Base-by-base conservation (phyloP, 768 basidiomycete species). In the Trametes gibbosa region DNA sequence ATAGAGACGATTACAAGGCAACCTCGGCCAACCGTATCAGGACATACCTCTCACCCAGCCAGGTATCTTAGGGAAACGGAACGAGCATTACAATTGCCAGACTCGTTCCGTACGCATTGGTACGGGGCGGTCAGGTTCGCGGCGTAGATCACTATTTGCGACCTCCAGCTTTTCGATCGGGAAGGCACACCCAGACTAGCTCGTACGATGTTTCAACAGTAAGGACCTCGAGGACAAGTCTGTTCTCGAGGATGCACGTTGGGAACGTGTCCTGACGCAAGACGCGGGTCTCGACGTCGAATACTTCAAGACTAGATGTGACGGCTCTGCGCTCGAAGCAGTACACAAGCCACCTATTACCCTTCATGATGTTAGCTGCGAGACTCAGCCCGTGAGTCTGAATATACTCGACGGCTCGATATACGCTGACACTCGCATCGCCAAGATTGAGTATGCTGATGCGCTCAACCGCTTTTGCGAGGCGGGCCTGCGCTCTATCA, bases 401-500 rank as follows among this genome's bases (percentile, higher is more conserved):
- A 10, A n/a, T 6, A 5, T 13, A 14, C 4, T n/a, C 3, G 16
- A 21, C 13, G 13, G 17, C 13, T 17, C 37, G 4, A 17, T 46
- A 4, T 24, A 4, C 19, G 17, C 14, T n/a, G 13, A 9, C 4
- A 16, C 19, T n/a, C 25, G 37, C 46, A 10, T n/a, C 21, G 3
- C 23, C 3, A 61, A 86, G 82, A 77, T 76, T 59, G 75, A 79
- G 0, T 65, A 66, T 7, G 63, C 66, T 4, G 76, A 81, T 54
- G 79, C 79, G 0, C 63, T 76, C 5, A 70, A 76, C 19, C 68
- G 82, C 17, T 84, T 85, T 66, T 69, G 77, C 25, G 65, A 69
- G 5, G 68, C 77, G 4, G 74, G 80, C 19, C 73, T 87, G 3
- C 76, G 84, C 8, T 68, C 78, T 21, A 63, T 85, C 56, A 73